These are phyloP conservation scores for Aspergillus melleus DNA, from an alignment of 2,329 filamentous ascomycete species.

Conservation along the genomic window DNA sequence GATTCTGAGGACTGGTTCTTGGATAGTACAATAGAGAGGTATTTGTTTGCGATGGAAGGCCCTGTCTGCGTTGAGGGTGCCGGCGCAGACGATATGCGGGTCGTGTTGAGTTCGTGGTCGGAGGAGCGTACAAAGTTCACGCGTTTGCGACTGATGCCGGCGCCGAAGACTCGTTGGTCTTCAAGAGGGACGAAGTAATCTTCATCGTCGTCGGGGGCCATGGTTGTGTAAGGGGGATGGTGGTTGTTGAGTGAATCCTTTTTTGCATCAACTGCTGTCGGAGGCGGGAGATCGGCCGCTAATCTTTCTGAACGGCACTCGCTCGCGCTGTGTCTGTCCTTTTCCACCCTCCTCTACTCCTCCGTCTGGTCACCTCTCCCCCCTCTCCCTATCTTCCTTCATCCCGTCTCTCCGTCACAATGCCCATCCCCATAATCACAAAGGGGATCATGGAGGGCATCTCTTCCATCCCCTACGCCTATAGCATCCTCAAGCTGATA, in stretches of 20 bases:
- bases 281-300: conserved; percentile 26
- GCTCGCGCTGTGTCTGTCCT: neutral
- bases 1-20: conserved; percentile 10
- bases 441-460: conserved; percentile 57
- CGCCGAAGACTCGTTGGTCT: conserved; percentile 61
- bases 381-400: neutral
- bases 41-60: conserved; percentile 40
- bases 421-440: conserved; percentile 63
- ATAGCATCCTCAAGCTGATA: conserved; percentile 53
- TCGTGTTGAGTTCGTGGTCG: conserved; percentile 32
- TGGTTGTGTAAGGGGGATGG: neutral
- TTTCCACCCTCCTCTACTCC: neutral
- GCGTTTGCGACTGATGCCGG: conserved; percentile 62
- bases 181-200: conserved; percentile 59
- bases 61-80: conserved; percentile 21
- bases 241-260: neutral
- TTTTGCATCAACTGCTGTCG: conserved; percentile 3
- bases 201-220: conserved; percentile 37
- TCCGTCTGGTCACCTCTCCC: neutral
- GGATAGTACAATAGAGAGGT: conserved; percentile 50
- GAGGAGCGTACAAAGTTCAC: conserved; percentile 61
- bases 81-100: conserved; percentile 31
- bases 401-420: conserved; percentile 29
- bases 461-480: conserved; percentile 54
- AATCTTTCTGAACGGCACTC: conserved; percentile 1